Conservation (phyloP, 192 early-diverging fungal species). For the Coemansia sp. region DNA sequence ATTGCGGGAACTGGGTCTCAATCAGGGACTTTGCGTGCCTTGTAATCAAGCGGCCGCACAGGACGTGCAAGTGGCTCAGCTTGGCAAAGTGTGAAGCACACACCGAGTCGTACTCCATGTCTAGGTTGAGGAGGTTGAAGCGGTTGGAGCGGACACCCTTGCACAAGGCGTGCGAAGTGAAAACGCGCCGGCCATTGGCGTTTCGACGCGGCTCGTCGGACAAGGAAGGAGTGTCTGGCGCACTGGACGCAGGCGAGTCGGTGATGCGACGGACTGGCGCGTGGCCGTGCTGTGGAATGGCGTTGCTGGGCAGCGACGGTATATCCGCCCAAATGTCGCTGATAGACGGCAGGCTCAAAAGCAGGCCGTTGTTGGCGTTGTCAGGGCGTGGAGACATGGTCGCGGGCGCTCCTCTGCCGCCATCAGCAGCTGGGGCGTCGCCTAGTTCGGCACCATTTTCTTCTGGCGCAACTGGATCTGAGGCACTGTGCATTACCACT, state of each 20-base stretch:
- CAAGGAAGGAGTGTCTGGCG: slow-evolving; percentile 33
- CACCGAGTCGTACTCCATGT: slow-evolving; percentile 52
- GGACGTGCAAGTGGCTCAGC: slow-evolving; percentile 36
- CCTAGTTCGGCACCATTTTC: slow-evolving; percentile 2
- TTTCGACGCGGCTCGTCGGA: slow-evolving; percentile 7
- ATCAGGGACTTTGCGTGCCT: slow-evolving; percentile 49
- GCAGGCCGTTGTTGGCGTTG: slow-evolving; percentile 4
- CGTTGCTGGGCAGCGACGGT: slow-evolving; percentile 40
- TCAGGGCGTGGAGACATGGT: not conserved
- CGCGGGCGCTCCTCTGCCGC: not conserved
- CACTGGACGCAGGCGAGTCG: slow-evolving; percentile 23
- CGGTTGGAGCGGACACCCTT: slow-evolving; percentile 41
- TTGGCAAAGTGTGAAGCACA: slow-evolving; percentile 44
- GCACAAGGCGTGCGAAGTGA: slow-evolving; percentile 44
- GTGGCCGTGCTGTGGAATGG: slow-evolving; percentile 4
- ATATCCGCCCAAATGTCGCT: slow-evolving; percentile 43
- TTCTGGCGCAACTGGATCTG: slow-evolving; percentile 11
- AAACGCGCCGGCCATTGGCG: slow-evolving; percentile 20
- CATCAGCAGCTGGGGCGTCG: not conserved
- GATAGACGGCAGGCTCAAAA: slow-evolving; percentile 18
- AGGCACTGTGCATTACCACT: slow-evolving; percentile 49
- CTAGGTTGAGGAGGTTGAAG: slow-evolving; percentile 51
- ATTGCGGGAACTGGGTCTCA: slow-evolving; percentile 50
- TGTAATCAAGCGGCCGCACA: slow-evolving; percentile 49
- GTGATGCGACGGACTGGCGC: not conserved